Percentiles rank a stretch among this genome's conserved stretches.
Conservation (phyloP, 352 stramenopile genomes). For the Phytophthora agathidicida region DNA sequence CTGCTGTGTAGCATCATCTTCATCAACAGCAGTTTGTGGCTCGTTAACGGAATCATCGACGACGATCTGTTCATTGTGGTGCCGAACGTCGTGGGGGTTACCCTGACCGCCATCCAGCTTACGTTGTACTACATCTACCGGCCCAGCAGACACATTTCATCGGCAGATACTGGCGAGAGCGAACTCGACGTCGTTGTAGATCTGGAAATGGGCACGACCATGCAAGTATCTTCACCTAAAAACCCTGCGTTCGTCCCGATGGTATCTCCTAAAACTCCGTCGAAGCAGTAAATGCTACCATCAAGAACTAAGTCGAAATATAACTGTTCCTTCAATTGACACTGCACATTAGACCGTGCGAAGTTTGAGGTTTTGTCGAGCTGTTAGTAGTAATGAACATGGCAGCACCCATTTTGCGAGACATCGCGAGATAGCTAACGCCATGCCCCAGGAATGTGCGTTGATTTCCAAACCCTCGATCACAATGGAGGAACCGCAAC, state of each 20-base stretch:
- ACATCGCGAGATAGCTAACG: slow-evolving; percentile 1
- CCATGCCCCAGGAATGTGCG: slow-evolving; percentile 1
- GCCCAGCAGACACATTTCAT: not conserved
- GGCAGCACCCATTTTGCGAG: not conserved
- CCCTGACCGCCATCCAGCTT: slow-evolving; percentile 45
- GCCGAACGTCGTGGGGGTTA: slow-evolving; percentile 41
- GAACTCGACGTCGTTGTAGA: slow-evolving; percentile 3
- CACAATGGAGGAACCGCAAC: slow-evolving; percentile 4
- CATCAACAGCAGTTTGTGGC: slow-evolving; percentile 61
- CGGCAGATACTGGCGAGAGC: slow-evolving; percentile 8
- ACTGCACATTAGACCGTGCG: no score
- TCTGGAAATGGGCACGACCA: slow-evolving; percentile 3
- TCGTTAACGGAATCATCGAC: slow-evolving; percentile 52
- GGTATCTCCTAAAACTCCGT: slow-evolving; percentile 1
- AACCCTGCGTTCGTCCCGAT: slow-evolving; percentile 1
- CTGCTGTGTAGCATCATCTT: slow-evolving; percentile 51
- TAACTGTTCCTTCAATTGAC: no score
- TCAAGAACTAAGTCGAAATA: no score
- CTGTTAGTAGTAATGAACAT: slow-evolving; percentile 1
- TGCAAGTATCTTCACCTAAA: not conserved
- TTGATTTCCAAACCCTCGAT: slow-evolving; percentile 1
- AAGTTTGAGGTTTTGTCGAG: not conserved
- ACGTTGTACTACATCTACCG: slow-evolving; percentile 55
- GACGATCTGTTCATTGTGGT: slow-evolving; percentile 54
- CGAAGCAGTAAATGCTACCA: slow-evolving; percentile 2